Evolutionary conservation across 106 monocot genomes (phyloP).

Genomic region (Platanthera guangdongensis): DNA sequence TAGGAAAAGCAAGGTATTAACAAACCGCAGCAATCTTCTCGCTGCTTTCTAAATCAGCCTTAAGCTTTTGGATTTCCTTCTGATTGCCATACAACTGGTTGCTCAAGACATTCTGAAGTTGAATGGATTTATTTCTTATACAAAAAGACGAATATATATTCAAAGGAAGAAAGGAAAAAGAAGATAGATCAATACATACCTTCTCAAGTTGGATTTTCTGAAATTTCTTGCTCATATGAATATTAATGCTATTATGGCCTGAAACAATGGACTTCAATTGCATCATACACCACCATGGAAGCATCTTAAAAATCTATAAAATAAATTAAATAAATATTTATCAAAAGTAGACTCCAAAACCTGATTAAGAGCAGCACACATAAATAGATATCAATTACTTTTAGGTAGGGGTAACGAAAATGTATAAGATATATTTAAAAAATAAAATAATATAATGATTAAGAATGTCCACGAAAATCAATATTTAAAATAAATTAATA

Average conservation of each 20-base stretch:
- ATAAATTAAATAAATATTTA: not conserved
- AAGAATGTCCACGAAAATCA: too few relatives aligned
- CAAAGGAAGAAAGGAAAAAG: not conserved
- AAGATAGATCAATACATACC: slow-evolving; percentile 30
- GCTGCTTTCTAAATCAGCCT: slow-evolving; percentile 17
- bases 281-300: slow-evolving; percentile 20
- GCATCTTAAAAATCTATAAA: slow-evolving; percentile 48
- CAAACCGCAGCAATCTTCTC: slow-evolving; percentile 57
- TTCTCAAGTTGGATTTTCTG: slow-evolving; percentile 57
- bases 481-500: too few relatives aligned
- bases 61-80: slow-evolving; percentile 40
- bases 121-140: not conserved
- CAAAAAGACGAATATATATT: not conserved
- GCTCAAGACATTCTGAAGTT: slow-evolving; percentile 37
- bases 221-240: slow-evolving; percentile 30
- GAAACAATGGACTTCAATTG: slow-evolving; percentile 41
- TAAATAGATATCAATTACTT: too few relatives aligned
- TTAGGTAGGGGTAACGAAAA: too few relatives aligned
- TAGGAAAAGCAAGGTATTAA: slow-evolving; percentile 7
- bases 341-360: not conserved
- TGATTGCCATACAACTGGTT: slow-evolving; percentile 22
- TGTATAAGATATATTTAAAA: too few relatives aligned
- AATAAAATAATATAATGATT: too few relatives aligned
- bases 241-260: slow-evolving; percentile 25
- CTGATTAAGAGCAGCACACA: not conserved